phyloP scores from a whole-genome alignment of 2,329 filamentous ascomycete genomes.

The Trichoderma arundinaceum region DNA sequence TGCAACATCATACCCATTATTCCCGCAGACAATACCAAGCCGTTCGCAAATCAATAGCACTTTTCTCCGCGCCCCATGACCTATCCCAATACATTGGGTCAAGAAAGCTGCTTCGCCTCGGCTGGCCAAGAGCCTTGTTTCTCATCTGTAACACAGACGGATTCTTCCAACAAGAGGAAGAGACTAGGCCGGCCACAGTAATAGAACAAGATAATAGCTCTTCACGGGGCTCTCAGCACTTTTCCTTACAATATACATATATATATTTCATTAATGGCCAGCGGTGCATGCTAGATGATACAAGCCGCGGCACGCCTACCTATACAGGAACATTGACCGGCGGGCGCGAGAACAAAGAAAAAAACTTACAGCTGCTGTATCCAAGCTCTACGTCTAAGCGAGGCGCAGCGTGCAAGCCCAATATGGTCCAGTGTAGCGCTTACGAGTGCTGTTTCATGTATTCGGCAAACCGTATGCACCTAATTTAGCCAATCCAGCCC shows the following conservation, averaged over 20 bases:
- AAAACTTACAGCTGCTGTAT: too few species aligned
- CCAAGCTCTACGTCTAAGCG: neutral
- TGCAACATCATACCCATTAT: conserved; percentile 12
- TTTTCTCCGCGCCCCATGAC: neutral
- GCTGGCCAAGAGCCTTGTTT: neutral
- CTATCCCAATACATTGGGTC: neutral
- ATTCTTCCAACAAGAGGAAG: neutral
- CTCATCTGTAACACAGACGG: neutral
- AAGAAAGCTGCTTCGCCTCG: neutral
- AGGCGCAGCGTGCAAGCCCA: neutral
- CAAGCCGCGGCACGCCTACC: too few species aligned
- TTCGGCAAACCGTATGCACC: too few species aligned
- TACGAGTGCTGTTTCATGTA: neutral
- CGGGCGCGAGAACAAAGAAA: too few species aligned
- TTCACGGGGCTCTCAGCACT: too few species aligned
- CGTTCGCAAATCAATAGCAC: neutral
- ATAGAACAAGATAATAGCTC: neutral
- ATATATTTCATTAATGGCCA: too few species aligned
- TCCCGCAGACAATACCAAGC: neutral
- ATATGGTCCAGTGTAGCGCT: neutral
- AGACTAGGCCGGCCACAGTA: too few species aligned
- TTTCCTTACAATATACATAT: too few species aligned
- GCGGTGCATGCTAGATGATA: too few species aligned
- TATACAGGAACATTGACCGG: too few species aligned
- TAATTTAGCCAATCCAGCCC: too few species aligned